A percentile compares a stretch with the other conserved stretches of the same genome.
phyloP scores from a whole-genome alignment of 2,329 filamentous ascomycete species.

The Ophiocordyceps camponoti-leonardi region DNA sequence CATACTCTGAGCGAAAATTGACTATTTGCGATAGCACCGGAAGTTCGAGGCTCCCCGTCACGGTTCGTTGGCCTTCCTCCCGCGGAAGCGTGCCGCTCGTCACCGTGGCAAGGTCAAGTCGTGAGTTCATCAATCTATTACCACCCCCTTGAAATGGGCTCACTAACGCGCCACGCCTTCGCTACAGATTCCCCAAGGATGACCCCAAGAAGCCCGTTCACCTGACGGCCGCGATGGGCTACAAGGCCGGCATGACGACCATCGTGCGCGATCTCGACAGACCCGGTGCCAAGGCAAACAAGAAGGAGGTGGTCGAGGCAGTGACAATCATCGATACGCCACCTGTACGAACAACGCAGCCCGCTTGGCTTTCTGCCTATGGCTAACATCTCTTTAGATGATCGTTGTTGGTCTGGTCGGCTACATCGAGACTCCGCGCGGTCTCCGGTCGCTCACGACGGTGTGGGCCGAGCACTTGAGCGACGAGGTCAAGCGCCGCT shows the following conservation, averaged over 20 bases:
- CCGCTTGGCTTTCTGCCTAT: conserved; percentile 60
- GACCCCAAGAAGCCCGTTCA: conserved; percentile 99
- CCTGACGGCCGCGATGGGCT: conserved; percentile 94
- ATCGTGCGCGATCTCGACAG: conserved; percentile 98
- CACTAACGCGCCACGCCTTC: conserved; percentile 2
- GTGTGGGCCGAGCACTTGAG: conserved; percentile 99
- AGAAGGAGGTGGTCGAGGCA: conserved; percentile 92
- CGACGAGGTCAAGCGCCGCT: conserved; percentile 97
- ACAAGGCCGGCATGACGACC: conserved; percentile 99
- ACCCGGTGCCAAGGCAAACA: conserved; percentile 98
- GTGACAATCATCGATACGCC: conserved; percentile 81
- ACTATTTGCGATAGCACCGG: conserved; percentile 23
- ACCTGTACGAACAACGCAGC: conserved; percentile 82
- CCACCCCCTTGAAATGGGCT: too few relatives aligned
- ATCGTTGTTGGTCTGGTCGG: conserved; percentile 99
- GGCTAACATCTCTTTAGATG: conserved; percentile 70
- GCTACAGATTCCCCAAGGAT: conserved; percentile 92
- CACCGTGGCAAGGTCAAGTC: conserved; percentile 98
- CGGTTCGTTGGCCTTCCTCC: conserved; percentile 78
- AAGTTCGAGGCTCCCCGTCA: conserved; percentile 78
- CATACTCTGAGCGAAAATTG: background rate
- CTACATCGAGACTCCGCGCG: conserved; percentile 99
- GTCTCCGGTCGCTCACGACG: conserved; percentile 97
- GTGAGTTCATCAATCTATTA: conserved; percentile 36
- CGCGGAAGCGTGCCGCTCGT: conserved; percentile 80